Evolutionary conservation across 805 yeast genomes (phyloP), one percentile per base, ranked within the genome.

Genomic region (Kluyveromyces dobzhanskii): DNA sequence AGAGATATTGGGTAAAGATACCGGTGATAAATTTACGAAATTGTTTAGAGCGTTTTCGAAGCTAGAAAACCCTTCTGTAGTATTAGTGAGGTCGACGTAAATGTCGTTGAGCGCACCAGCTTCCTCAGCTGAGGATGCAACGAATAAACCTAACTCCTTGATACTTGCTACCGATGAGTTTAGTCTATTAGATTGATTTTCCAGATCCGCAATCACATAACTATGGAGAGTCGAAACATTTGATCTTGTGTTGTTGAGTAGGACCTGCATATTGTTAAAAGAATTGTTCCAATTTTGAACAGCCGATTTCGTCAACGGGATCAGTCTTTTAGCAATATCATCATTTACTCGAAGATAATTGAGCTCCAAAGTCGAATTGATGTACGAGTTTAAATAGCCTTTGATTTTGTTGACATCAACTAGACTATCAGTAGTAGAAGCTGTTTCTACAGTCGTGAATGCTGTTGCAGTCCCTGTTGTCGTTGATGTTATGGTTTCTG

Each of bases 131-230:
- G 30, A 27, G 7, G 30, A 27, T 4, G 41, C 42, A 5, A 47
- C 35, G 10, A 43, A 25, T 11, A 42, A 37, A 7, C 50, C 47
- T 24, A 43, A 38, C 9, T 33, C 30, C 4, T 46, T 19, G 13
- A 51, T 26, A 9, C 30, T 36, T 9, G 36, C 38, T 12, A 47
- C 28, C 4, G 54, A 43, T 10, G 40, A 37, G 16, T 46, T 45
- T 7, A 51, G 43, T 21, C 37, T 33, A 18, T 17, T 14, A 11
- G 54, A 44, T 35, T 49, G 47, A 6, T 21, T 28, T 8, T 31
- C 21, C 17, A 51, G 31, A 21, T 41, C 34, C 7, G 38, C 31
- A 11, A 19, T 33, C 8, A 49, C 42, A 10, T 42, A 39, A n/a
- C 43, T 23, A 36, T 48, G 44, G 17, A 39, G 40, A 10, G 23